phyloP scores from a whole-genome alignment of 306 rosid genomes.

The Casuarina glauca region DNA sequence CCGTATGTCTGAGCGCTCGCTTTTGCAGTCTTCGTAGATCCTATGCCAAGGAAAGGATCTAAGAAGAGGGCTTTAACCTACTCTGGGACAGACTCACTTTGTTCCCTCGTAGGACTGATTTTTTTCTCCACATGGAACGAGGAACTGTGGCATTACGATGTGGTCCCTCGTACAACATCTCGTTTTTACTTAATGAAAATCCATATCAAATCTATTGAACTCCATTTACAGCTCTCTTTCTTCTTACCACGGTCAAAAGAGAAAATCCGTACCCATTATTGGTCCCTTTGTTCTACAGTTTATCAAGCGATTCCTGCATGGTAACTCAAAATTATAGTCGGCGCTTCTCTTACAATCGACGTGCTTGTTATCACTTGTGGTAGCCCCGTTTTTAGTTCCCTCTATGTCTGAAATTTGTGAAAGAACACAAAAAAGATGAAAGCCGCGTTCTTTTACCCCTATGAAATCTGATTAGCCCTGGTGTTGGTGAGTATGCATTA shows the following conservation, averaged over 20 bases:
- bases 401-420: too few relatives aligned
- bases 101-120: conserved; percentile 24
- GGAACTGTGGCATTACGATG: conserved; percentile 29
- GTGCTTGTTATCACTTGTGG: too few relatives aligned
- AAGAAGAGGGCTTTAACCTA: conserved; percentile 28
- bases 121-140: conserved; percentile 26
- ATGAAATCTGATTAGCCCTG: too few relatives aligned
- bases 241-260: neutral
- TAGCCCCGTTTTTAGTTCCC: too few relatives aligned
- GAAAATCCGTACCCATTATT: neutral
- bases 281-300: neutral
- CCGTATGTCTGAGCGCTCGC: conserved; percentile 37
- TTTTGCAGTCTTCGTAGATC: conserved; percentile 48
- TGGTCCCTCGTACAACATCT: conserved; percentile 43
- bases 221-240: neutral
- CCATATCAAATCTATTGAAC: neutral
- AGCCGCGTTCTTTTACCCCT: too few relatives aligned
- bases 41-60: conserved; percentile 43
- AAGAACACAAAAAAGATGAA: too few relatives aligned
- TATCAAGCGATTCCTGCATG: neutral
- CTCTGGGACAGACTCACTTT: conserved; percentile 33
- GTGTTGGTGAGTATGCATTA: too few relatives aligned
- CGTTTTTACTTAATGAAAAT: neutral
- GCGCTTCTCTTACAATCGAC: too few relatives aligned
- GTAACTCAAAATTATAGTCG: neutral